Conservation (phyloP, 1,139 yeast species). For the Pichia cactophila region DNA sequence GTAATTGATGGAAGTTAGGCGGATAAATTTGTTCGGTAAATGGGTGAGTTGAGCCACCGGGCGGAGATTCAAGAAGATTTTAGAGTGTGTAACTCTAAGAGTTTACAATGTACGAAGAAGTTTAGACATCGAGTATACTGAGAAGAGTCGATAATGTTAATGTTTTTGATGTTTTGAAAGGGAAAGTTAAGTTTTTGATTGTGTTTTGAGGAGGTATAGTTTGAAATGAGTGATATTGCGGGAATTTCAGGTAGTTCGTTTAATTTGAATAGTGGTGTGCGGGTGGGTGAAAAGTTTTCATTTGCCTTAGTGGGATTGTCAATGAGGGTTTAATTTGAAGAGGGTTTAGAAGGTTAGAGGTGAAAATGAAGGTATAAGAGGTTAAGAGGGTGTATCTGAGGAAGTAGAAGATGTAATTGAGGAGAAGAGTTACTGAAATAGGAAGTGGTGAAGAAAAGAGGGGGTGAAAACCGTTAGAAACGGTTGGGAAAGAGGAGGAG, state of each 20-base stretch:
- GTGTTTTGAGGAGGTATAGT: no score
- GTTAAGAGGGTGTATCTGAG: neutral
- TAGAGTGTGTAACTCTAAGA: neutral
- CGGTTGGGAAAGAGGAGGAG: no score
- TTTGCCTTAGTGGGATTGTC: neutral
- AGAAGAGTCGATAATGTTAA: neutral
- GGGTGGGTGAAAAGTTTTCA: neutral
- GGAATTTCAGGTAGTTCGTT: no score
- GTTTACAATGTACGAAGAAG: neutral
- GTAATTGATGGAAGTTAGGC: neutral
- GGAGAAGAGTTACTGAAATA: neutral
- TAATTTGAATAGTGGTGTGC: neutral
- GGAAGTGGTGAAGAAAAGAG: conserved; percentile 1
- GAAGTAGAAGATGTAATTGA: neutral
- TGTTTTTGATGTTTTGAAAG: no score
- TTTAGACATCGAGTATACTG: neutral
- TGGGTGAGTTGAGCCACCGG: no score
- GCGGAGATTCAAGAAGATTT: no score
- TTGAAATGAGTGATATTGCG: no score
- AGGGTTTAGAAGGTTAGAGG: neutral
- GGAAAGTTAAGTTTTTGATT: neutral
- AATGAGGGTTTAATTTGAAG: neutral
- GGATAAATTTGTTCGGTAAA: neutral
- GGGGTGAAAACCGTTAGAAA: neutral
- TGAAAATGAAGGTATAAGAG: neutral